A percentile compares a stretch with the other conserved stretches of the same genome.
These are phyloP conservation scores for Conticribra weissflogii DNA, from an alignment of 108 stramenopile genomes.

Conservation along the genomic window DNA sequence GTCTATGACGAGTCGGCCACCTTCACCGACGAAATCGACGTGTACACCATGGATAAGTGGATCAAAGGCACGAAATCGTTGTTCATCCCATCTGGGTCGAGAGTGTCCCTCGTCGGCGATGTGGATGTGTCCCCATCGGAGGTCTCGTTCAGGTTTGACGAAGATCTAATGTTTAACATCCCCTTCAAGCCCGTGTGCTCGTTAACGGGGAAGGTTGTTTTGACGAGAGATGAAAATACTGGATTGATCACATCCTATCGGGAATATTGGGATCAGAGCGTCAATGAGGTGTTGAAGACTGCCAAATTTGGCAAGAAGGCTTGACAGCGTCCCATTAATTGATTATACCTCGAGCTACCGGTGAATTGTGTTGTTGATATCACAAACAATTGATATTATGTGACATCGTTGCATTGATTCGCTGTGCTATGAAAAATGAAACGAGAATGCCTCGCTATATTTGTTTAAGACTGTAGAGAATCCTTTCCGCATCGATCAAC, in stretches of 20 bases:
- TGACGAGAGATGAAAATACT: constrained; percentile 62
- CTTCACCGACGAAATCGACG: constrained; percentile 91
- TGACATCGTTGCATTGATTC: no score
- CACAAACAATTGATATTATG: no score
- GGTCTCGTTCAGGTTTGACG: constrained; percentile 77
- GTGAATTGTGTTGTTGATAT: no score
- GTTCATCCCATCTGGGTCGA: constrained; percentile 71
- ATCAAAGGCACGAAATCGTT: constrained; percentile 79
- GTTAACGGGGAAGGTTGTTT: constrained; percentile 74
- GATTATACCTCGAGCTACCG: no score
- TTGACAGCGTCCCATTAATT: constrained; percentile 8
- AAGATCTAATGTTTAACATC: constrained; percentile 82
- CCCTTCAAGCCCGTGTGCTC: constrained; percentile 76
- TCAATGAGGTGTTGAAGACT: constrained; percentile 71
- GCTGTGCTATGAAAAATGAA: no score
- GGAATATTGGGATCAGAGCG: constrained; percentile 90
- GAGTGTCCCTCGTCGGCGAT: constrained; percentile 67
- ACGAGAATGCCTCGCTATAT: no score
- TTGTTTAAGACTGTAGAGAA: no score
- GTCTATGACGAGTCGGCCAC: constrained; percentile 81
- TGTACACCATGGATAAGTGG: constrained; percentile 83
- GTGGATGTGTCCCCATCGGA: constrained; percentile 48
- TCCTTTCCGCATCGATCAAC: no score
- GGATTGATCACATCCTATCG: constrained; percentile 86
- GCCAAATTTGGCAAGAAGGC: constrained; percentile 65